These are phyloP conservation scores for Fraxinus platypoda DNA, from an alignment of 305 asterid genomes.

Conservation along the genomic window DNA sequence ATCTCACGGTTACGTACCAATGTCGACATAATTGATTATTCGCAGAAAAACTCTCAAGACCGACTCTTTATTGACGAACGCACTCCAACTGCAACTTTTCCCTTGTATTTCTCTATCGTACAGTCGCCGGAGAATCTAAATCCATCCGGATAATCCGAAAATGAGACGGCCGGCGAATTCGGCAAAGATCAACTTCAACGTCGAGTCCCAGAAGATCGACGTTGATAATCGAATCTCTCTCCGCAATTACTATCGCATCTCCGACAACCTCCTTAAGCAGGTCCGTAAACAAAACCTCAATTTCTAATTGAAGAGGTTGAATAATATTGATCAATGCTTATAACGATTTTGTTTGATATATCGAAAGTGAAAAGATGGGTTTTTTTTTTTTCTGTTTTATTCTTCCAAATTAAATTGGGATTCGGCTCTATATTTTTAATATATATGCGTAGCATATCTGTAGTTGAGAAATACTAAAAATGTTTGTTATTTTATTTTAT, in stretches of 20 bases:
- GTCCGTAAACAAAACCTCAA: constrained; percentile 27
- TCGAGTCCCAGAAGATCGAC: constrained; percentile 57
- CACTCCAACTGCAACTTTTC: background rate
- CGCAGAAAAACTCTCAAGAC: background rate
- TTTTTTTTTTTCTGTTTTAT: background rate
- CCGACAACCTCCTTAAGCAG: constrained; percentile 87
- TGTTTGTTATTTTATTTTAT: background rate
- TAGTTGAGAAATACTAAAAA: background rate
- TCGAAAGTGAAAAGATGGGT: background rate
- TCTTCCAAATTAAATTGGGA: background rate
- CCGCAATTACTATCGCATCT: constrained; percentile 82
- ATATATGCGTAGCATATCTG: background rate
- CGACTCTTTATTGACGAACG: background rate
- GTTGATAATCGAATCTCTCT: constrained; percentile 68
- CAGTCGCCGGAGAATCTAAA: constrained; percentile 34
- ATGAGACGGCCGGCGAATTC: constrained; percentile 68
- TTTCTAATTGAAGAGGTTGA: background rate
- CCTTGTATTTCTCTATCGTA: background rate
- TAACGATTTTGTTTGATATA: background rate
- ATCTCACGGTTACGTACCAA: background rate
- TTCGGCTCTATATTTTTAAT: background rate
- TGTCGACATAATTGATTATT: background rate
- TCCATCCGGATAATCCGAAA: constrained; percentile 24
- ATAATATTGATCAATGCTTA: background rate
- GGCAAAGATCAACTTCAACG: constrained; percentile 48